These are phyloP conservation scores for Fusarium sp. DNA, from an alignment of 2,329 filamentous ascomycete species.

Conservation along the genomic window DNA sequence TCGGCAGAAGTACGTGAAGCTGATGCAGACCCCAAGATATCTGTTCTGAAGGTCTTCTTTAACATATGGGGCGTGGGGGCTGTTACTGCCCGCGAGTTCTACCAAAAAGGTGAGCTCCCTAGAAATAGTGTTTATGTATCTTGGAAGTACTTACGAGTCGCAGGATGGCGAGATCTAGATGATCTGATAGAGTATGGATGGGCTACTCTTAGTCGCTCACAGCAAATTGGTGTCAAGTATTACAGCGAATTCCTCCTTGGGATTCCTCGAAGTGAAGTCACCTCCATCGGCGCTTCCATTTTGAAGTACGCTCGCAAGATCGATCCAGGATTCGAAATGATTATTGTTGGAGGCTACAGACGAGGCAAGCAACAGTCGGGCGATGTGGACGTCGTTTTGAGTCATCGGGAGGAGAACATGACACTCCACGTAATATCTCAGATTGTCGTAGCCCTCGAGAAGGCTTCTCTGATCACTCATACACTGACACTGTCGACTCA, in stretches of 20 bases:
- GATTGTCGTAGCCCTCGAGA: slow-evolving; percentile 78
- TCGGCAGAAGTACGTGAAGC: slow-evolving; percentile 73
- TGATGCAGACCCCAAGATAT: slow-evolving; percentile 71
- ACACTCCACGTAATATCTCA: slow-evolving; percentile 78
- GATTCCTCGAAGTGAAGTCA: slow-evolving; percentile 79
- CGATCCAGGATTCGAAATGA: slow-evolving; percentile 64
- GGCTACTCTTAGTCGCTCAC: slow-evolving; percentile 77
- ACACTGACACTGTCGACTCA: slow-evolving; percentile 77
- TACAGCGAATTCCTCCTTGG: slow-evolving; percentile 84
- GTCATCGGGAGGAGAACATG: slow-evolving; percentile 75
- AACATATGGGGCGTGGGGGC: slow-evolving; percentile 93
- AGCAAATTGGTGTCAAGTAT: slow-evolving; percentile 94
- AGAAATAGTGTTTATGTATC: not conserved
- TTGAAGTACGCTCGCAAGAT: slow-evolving; percentile 74
- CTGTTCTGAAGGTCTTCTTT: slow-evolving; percentile 76
- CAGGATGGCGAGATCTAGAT: slow-evolving; percentile 83
- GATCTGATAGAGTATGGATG: slow-evolving; percentile 88
- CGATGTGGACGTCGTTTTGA: slow-evolving; percentile 88
- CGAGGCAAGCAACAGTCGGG: slow-evolving; percentile 78
- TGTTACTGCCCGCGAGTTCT: slow-evolving; percentile 83
- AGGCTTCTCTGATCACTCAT: slow-evolving; percentile 79
- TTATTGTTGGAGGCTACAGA: slow-evolving; percentile 83
- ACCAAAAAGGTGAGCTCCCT: slow-evolving; percentile 64
- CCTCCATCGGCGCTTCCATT: slow-evolving; percentile 72
- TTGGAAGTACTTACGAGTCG: slow-evolving; percentile 4